A percentile compares a stretch with the other conserved stretches of the same genome.
phyloP scores from a whole-genome alignment of 345 rosid species.

The Aquilaria yunnanensis region DNA sequence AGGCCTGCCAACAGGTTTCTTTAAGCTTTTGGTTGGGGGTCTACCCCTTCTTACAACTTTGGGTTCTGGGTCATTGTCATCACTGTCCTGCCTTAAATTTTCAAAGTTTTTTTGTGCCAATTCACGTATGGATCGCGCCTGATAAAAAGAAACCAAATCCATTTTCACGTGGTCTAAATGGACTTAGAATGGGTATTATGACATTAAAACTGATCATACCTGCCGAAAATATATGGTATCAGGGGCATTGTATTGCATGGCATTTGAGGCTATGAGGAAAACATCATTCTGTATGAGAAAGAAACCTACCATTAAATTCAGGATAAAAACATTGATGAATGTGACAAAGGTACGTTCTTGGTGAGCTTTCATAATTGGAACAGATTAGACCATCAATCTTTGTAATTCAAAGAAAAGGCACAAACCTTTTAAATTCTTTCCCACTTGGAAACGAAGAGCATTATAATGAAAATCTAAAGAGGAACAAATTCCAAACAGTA shows the following conservation, averaged over 20 bases:
- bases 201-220: conserved; percentile 34
- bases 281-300: conserved; percentile 57
- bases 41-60: conserved; percentile 60
- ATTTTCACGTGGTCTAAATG: background rate
- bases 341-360: background rate
- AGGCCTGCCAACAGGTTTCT: conserved; percentile 45
- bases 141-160: conserved; percentile 11
- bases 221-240: conserved; percentile 80
- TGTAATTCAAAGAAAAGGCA: background rate
- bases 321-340: background rate
- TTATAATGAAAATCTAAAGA: no score
- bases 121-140: conserved; percentile 91
- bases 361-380: background rate
- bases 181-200: background rate
- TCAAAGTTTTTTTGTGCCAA: conserved; percentile 74
- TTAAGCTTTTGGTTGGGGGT: conserved; percentile 47
- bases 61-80: conserved; percentile 47
- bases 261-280: conserved; percentile 72
- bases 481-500: no score
- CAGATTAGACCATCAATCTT: conserved; percentile 1
- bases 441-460: background rate
- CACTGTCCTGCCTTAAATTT: conserved; percentile 79
- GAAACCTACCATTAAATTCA: conserved; percentile 1
- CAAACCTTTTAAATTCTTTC: background rate
- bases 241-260: conserved; percentile 84